These are phyloP conservation scores for Globisporangium perplexum DNA, from an alignment of 352 stramenopile genomes.

Conservation along the genomic window DNA sequence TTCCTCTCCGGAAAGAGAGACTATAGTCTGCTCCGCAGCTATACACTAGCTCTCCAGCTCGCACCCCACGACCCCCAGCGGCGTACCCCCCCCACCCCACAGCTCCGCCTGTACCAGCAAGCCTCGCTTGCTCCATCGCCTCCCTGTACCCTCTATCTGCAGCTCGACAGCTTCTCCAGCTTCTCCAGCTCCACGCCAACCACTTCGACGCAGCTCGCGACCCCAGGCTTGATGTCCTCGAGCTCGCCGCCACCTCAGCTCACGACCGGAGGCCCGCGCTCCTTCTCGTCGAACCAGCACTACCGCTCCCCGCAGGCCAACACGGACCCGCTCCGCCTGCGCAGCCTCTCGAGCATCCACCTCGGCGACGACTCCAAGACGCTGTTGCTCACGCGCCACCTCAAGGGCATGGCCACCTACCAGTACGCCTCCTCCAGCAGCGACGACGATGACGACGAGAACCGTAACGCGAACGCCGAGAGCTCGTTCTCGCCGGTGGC, in stretches of 20 bases:
- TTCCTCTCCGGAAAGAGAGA: slow-evolving; percentile 27
- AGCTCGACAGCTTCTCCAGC: background rate
- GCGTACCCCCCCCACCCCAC: slow-evolving; percentile 13
- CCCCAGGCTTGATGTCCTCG: slow-evolving; percentile 32
- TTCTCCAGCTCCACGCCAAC: background rate
- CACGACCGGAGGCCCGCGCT: slow-evolving; percentile 24
- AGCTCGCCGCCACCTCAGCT: slow-evolving; percentile 22
- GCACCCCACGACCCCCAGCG: slow-evolving; percentile 23
- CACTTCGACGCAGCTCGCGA: slow-evolving; percentile 6
- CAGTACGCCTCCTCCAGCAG: slow-evolving; percentile 10
- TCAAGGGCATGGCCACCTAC: slow-evolving; percentile 31
- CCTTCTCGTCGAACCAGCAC: slow-evolving; percentile 26
- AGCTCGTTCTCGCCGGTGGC: slow-evolving; percentile 1
- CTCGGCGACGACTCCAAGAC: slow-evolving; percentile 30
- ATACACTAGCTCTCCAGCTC: slow-evolving; percentile 11
- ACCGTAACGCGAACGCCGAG: slow-evolving; percentile 16
- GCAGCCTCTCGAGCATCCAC: slow-evolving; percentile 28
- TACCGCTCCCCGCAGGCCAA: slow-evolving; percentile 28
- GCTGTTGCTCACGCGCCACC: slow-evolving; percentile 26
- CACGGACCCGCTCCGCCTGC: slow-evolving; percentile 11
- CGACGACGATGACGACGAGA: slow-evolving; percentile 25
- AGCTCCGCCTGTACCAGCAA: slow-evolving; percentile 14
- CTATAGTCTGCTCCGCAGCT: slow-evolving; percentile 20
- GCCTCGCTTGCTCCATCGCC: slow-evolving; percentile 3
- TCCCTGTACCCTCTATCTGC: slow-evolving; percentile 2